Evolutionary conservation across 192 early-diverging fungal species (phyloP).

Genomic region (Backusella macrospora): DNA sequence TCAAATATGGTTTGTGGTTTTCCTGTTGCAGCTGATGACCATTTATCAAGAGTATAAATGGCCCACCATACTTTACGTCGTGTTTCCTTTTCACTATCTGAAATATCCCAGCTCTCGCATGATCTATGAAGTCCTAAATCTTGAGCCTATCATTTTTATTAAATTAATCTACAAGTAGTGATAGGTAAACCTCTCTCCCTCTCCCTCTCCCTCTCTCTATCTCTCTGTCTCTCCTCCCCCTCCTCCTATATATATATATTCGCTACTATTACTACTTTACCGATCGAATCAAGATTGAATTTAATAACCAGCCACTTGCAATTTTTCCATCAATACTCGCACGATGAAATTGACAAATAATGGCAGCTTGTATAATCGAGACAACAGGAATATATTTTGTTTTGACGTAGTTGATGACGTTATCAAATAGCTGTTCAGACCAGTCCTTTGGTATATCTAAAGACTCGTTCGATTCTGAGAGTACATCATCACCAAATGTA

Average conservation of each 20-base stretch:
- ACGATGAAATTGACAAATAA: constrained; percentile 36
- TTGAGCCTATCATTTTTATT: constrained; percentile 52
- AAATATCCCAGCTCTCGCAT: constrained; percentile 54
- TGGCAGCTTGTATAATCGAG: constrained; percentile 29
- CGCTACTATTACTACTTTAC: not conserved
- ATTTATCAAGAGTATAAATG: constrained; percentile 69
- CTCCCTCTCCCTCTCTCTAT: too few species aligned
- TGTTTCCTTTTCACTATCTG: constrained; percentile 61
- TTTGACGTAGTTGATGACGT: constrained; percentile 22
- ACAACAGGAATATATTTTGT: constrained; percentile 25
- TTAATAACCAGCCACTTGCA: constrained; percentile 31
- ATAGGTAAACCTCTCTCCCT: not conserved
- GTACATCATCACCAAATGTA: constrained; percentile 22
- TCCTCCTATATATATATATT: constrained; percentile 40
- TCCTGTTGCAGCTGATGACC: constrained; percentile 65
- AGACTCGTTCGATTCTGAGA: not conserved
- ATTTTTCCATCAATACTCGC: constrained; percentile 28
- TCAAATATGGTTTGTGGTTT: constrained; percentile 53
- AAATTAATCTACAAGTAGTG: not conserved
- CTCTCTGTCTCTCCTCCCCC: constrained; percentile 52
- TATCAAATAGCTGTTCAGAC: constrained; percentile 34
- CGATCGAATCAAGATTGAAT: constrained; percentile 16
- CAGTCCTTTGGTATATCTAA: constrained; percentile 28
- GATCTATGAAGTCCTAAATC: constrained; percentile 79
- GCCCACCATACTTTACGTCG: constrained; percentile 80